phyloP scores from a whole-genome alignment of 1,284 basidiomycete species.

The Exobasidium rhododendri region DNA sequence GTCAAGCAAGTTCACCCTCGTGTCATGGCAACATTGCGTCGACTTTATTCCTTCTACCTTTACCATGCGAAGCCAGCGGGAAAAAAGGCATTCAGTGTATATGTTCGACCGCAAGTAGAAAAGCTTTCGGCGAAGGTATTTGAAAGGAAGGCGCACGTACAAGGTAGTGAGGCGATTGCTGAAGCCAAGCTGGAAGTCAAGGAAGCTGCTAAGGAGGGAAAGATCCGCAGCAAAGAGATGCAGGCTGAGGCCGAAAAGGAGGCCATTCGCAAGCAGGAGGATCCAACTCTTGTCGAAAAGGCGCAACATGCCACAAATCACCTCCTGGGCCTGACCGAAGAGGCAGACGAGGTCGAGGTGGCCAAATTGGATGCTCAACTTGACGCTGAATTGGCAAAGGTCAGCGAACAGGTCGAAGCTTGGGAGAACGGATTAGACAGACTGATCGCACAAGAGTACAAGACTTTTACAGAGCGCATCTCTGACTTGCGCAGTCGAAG shows the following conservation, averaged over 20 bases:
- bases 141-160: slow-evolving; percentile 27
- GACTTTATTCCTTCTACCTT: slow-evolving; percentile 35
- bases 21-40: slow-evolving; percentile 27
- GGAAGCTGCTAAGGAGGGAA: slow-evolving; percentile 14
- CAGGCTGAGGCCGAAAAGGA: slow-evolving; percentile 28
- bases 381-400: slow-evolving; percentile 34
- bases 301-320: slow-evolving; percentile 26
- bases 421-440: slow-evolving; percentile 39
- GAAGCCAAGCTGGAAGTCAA: slow-evolving; percentile 14
- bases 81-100: slow-evolving; percentile 36
- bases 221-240: slow-evolving; percentile 22
- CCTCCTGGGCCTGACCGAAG: background rate
- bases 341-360: slow-evolving; percentile 26
- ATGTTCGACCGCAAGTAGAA: slow-evolving; percentile 43
- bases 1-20: slow-evolving; percentile 44
- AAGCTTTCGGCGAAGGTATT: slow-evolving; percentile 34
- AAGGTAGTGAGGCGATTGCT: slow-evolving; percentile 19
- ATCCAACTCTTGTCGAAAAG: slow-evolving; percentile 34
- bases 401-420: slow-evolving; percentile 38
- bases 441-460: slow-evolving; percentile 42
- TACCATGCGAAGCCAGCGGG: slow-evolving; percentile 39
- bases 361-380: slow-evolving; percentile 43
- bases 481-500: slow-evolving; percentile 26
- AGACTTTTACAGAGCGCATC: slow-evolving; percentile 31
- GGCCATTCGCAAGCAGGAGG: slow-evolving; percentile 21